A percentile compares a stretch with the other conserved stretches of the same genome.
These are phyloP conservation scores for Auricularia sp. DNA, from an alignment of 768 basidiomycete species.

Conservation along the genomic window DNA sequence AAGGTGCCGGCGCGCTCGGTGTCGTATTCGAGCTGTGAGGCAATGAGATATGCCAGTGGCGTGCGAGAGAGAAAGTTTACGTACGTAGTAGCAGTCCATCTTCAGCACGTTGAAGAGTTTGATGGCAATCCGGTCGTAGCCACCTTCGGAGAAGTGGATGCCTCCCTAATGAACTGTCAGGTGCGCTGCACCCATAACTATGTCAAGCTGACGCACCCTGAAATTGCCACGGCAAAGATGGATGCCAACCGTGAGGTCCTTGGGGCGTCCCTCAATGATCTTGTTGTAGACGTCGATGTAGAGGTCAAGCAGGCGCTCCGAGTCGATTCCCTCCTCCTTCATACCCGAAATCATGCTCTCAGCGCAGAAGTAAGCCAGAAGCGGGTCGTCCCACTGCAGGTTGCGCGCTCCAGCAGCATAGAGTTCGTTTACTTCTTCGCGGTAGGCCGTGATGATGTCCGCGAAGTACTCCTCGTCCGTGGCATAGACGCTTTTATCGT, in stretches of 20 bases:
- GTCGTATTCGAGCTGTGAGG: conserved; percentile 47
- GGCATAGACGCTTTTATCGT: conserved; percentile 40
- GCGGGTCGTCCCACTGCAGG: conserved; percentile 38
- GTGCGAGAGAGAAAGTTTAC: conserved; percentile 5
- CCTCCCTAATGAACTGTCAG: conserved; percentile 15
- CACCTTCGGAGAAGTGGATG: conserved; percentile 41
- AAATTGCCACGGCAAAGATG: conserved; percentile 47
- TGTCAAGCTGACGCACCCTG: conserved; percentile 6
- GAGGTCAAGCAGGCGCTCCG: conserved; percentile 53
- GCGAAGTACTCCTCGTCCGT: conserved; percentile 46
- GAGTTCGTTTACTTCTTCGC: conserved; percentile 33
- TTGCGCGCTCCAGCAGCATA: conserved; percentile 34
- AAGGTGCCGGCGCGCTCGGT: conserved; percentile 48
- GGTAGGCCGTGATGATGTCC: conserved; percentile 38
- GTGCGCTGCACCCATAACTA: not conserved
- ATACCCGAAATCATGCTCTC: conserved; percentile 45
- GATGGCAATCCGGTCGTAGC: conserved; percentile 20
- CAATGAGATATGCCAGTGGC: not conserved
- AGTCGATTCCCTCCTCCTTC: conserved; percentile 48
- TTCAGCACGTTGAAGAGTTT: conserved; percentile 46
- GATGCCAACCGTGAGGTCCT: conserved; percentile 43
- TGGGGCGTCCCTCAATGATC: conserved; percentile 33
- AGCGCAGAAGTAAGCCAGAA: conserved; percentile 55
- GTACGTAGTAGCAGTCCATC: conserved; percentile 39
- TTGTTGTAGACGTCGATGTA: conserved; percentile 49